Evolutionary conservation across 2,329 filamentous ascomycete species (phyloP), one percentile per base, ranked within the genome.

Genomic region (Aspergillus alliaceus): DNA sequence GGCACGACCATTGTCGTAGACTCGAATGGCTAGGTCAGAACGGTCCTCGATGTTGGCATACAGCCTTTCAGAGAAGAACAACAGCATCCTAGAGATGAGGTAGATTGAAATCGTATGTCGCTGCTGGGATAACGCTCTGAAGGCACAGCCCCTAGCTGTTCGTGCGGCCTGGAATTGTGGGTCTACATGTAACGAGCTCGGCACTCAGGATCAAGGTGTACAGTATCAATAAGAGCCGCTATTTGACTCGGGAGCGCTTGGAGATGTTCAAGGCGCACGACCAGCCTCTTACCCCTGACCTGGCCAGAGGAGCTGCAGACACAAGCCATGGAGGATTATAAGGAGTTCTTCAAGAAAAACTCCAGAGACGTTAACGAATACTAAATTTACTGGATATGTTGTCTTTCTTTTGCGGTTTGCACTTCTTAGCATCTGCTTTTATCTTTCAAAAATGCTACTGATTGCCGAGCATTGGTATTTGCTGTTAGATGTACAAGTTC

Each of bases 91-190:
- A n/a, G n/a, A n/a, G n/a, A n/a, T n/a, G 61, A 84, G 85, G 0
- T 86, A 84, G 85, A 67, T 84, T 20, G 85, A 87, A 67, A 72
- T 87, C 34, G 79, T 83, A 0, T 79, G 79, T 29, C 75, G 85
- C 4, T 85, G 81, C 64, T 87, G 84, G 84, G 85, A 87, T 62
- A 86, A 87, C 57, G 74, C 80, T 0, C 68, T 86, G 32, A 87
- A 87, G 58, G 86, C 84, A 0, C 85, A 87, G 63, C 84, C 84
- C 0, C 76, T 80, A 0, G 77, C 77, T 58, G 79, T 86, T 0
- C 73, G 84, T 12, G 77, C 79, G 5, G 76, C 82, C 0, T 87
- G 82, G 82, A 77, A 77, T 48, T 77, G 74, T n/a, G 70, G 72
- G 72, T 24, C 64, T 77, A 2, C 73, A 77, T 58, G 72, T 77